Percentiles rank a stretch among this genome's conserved stretches.
phyloP scores from a whole-genome alignment of 148 eudicot genomes.

The Camellia lanceoleosa region DNA sequence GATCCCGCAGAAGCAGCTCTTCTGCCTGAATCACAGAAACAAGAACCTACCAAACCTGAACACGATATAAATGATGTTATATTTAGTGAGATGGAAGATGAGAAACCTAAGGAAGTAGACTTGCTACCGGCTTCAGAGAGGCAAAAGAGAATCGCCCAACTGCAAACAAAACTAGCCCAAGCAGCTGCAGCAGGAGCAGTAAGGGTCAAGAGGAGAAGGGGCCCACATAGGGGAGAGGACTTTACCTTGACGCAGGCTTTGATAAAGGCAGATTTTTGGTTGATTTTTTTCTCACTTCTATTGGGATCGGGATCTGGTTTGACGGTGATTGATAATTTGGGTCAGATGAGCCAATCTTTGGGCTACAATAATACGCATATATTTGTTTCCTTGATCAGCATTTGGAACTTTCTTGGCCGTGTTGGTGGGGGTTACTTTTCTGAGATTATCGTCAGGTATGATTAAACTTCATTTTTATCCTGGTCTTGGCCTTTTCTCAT shows the following conservation, averaged over 20 bases:
- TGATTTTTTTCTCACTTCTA: conserved; percentile 72
- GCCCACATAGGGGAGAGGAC: conserved; percentile 88
- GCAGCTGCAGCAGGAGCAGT: conserved; percentile 93
- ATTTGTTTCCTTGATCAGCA: conserved; percentile 94
- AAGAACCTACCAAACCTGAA: conserved; percentile 36
- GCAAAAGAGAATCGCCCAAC: conserved; percentile 63
- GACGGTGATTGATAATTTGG: conserved; percentile 91
- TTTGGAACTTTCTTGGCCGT: conserved; percentile 95
- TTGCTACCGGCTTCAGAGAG: conserved; percentile 68
- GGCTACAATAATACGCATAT: conserved; percentile 81
- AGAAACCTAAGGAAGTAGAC: conserved; percentile 62
- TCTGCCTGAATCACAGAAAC: conserved; percentile 36
- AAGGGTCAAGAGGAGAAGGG: conserved; percentile 69
- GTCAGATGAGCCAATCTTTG: conserved; percentile 90
- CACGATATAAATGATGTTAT: conserved; percentile 51
- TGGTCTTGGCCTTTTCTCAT: conserved; percentile 8
- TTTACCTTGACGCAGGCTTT: conserved; percentile 76
- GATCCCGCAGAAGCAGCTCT: conserved; percentile 51
- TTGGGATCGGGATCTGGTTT: conserved; percentile 93
- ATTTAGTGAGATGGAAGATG: conserved; percentile 81
- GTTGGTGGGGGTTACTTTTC: conserved; percentile 93
- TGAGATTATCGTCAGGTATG: conserved; percentile 76
- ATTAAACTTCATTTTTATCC: background rate
- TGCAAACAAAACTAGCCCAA: conserved; percentile 70
- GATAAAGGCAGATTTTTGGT: conserved; percentile 92